Evolutionary conservation across 2,329 filamentous ascomycete species (phyloP).

Genomic region (Claviceps sp.): DNA sequence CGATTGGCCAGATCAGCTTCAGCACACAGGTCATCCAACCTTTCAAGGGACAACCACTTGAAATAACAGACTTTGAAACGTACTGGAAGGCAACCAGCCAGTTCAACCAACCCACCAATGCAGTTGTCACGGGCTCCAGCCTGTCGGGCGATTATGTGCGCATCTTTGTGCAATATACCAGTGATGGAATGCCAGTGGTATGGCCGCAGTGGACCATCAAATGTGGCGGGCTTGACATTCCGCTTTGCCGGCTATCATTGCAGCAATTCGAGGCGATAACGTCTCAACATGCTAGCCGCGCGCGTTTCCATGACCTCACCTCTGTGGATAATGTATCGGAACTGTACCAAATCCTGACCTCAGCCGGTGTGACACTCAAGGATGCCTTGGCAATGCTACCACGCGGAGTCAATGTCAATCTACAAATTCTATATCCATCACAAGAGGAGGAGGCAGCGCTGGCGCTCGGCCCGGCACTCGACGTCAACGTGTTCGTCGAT

Average conservation of each 20-base stretch:
- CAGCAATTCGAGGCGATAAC: slow-evolving; percentile 52
- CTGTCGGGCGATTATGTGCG: slow-evolving; percentile 90
- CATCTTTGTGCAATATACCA: slow-evolving; percentile 82
- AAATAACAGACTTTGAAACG: slow-evolving; percentile 96
- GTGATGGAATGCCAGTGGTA: slow-evolving; percentile 73
- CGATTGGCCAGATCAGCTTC: slow-evolving; percentile 89
- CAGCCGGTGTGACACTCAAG: slow-evolving; percentile 64
- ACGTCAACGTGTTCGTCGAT: slow-evolving; percentile 81
- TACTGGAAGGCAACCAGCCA: slow-evolving; percentile 99
- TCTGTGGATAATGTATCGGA: slow-evolving; percentile 41
- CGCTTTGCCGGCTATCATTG: slow-evolving; percentile 65
- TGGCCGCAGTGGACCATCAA: slow-evolving; percentile 75
- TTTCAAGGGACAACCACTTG: slow-evolving; percentile 79
- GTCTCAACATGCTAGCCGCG: slow-evolving; percentile 26
- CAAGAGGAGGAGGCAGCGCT: slow-evolving; percentile 55
- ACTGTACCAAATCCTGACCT: slow-evolving; percentile 58
- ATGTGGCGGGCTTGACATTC: slow-evolving; percentile 65
- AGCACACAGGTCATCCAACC: slow-evolving; percentile 94
- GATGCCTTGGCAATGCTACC: slow-evolving; percentile 67
- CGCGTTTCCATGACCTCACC: slow-evolving; percentile 28
- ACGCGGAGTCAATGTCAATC: slow-evolving; percentile 68
- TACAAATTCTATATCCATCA: slow-evolving; percentile 84
- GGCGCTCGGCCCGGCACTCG: slow-evolving; percentile 58
- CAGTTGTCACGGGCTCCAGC: slow-evolving; percentile 88
- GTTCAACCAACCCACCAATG: slow-evolving; percentile 64